phyloP scores from a whole-genome alignment of 2,329 filamentous ascomycete genomes.

The Rutstroemia sp. region DNA sequence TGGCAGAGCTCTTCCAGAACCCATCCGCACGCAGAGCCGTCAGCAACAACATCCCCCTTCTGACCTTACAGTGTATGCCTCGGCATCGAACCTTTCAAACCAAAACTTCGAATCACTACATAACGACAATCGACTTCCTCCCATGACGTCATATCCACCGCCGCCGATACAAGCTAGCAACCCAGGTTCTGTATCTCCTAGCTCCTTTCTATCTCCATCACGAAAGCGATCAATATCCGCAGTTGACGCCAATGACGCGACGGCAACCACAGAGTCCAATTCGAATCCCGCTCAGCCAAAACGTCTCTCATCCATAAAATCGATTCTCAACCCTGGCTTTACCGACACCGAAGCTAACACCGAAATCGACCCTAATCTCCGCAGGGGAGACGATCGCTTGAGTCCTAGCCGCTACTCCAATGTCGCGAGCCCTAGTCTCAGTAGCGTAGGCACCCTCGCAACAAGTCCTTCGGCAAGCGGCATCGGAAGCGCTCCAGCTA shows the following conservation, averaged over 20 bases:
- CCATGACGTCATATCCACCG: slow-evolving; percentile 31
- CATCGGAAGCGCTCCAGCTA: slow-evolving; percentile 25
- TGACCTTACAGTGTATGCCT: slow-evolving; percentile 36
- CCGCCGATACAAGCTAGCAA: slow-evolving; percentile 41
- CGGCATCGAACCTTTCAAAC: slow-evolving; percentile 25
- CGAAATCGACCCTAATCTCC: slow-evolving; percentile 9
- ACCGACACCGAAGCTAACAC: slow-evolving; percentile 14
- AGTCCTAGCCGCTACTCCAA: slow-evolving; percentile 15
- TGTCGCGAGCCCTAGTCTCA: slow-evolving; percentile 11
- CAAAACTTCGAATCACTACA: slow-evolving; percentile 36
- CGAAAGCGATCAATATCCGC: slow-evolving; percentile 65
- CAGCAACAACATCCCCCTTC: slow-evolving; percentile 33
- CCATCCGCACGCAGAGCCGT: slow-evolving; percentile 21
- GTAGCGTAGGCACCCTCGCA: slow-evolving; percentile 10
- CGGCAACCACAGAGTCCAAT: slow-evolving; percentile 8
- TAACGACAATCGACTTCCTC: slow-evolving; percentile 52
- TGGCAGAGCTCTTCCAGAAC: slow-evolving; percentile 25
- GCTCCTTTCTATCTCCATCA: slow-evolving; percentile 50
- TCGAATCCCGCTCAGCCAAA: slow-evolving; percentile 39
- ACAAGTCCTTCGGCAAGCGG: slow-evolving; percentile 32
- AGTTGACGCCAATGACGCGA: slow-evolving; percentile 33
- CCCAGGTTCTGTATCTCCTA: slow-evolving; percentile 48
- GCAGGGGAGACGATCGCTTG: slow-evolving; percentile 5
- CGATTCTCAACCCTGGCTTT: slow-evolving; percentile 57
- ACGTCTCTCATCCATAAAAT: slow-evolving; percentile 68